Conservation (phyloP, 257 asterid genomes). For the Solanum clarkiae region DNA sequence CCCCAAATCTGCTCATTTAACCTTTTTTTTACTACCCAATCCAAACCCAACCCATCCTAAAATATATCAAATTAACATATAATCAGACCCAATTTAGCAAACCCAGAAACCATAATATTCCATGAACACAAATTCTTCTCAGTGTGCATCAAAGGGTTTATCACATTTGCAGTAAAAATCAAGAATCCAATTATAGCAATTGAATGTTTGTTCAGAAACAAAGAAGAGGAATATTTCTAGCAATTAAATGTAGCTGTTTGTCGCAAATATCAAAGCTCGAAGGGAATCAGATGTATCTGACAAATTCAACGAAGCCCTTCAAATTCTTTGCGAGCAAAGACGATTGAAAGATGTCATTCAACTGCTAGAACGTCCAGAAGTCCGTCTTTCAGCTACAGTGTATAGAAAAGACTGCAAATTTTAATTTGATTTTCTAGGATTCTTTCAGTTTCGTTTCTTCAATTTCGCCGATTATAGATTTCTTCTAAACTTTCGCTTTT, state of each 20-base stretch:
- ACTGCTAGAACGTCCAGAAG: slow-evolving; percentile 19
- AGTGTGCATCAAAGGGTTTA: slow-evolving; percentile 34
- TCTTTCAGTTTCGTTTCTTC: background rate
- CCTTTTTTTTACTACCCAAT: no score
- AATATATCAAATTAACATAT: no score
- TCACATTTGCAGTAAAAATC: slow-evolving; percentile 58
- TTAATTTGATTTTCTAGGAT: background rate
- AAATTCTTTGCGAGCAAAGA: slow-evolving; percentile 37
- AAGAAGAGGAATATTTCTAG: no score
- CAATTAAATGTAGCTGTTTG: no score
- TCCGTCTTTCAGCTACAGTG: slow-evolving; percentile 18
- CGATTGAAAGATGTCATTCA: slow-evolving; percentile 43
- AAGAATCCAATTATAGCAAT: slow-evolving; percentile 32
- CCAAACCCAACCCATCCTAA: no score
- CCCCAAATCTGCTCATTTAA: no score
- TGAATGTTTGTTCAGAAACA: no score
- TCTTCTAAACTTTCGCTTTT: background rate
- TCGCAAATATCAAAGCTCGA: no score
- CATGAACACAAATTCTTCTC: slow-evolving; percentile 56
- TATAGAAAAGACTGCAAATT: no score
- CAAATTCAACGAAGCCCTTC: slow-evolving; percentile 19
- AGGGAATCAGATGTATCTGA: no score
- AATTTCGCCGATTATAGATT: background rate
- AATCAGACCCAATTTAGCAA: slow-evolving; percentile 30
- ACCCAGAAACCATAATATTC: slow-evolving; percentile 69